phyloP scores from a whole-genome alignment of 73 alveolate genomes.

The Vitrella brassicaformis region DNA sequence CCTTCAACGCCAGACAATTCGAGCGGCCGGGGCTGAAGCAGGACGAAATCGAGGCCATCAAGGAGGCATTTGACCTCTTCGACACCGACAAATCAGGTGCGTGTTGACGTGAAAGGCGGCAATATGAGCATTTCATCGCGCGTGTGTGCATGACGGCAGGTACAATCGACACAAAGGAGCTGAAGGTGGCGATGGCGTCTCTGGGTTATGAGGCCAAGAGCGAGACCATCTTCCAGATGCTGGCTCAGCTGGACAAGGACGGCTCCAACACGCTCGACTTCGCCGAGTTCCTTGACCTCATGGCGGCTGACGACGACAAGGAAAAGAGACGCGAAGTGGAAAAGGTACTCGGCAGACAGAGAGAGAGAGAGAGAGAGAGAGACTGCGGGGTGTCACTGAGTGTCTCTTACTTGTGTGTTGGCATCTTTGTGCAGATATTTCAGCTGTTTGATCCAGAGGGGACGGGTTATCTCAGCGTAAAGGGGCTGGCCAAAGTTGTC shows the following conservation, averaged over 20 bases:
- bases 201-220: neutral
- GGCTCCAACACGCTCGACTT: neutral
- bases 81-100: too few species aligned
- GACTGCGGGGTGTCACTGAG: neutral
- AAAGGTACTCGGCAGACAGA: neutral
- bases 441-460: neutral
- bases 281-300: neutral
- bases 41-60: too few species aligned
- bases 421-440: neutral
- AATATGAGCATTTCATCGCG: too few species aligned
- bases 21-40: too few species aligned
- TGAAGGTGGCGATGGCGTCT: neutral
- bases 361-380: neutral
- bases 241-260: neutral
- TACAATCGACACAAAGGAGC: neutral
- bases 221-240: neutral
- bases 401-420: neutral
- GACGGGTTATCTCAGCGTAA: neutral
- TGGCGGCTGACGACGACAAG: neutral
- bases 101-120: too few species aligned
- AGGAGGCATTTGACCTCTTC: too few species aligned
- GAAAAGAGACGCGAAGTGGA: neutral
- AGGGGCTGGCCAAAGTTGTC: neutral
- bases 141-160: too few species aligned
- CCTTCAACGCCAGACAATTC: too few species aligned